Evolutionary conservation across 1,139 yeast species (phyloP), one percentile per base, ranked within the genome.

Genomic region (Keqinozyma sinolaborantium): DNA sequence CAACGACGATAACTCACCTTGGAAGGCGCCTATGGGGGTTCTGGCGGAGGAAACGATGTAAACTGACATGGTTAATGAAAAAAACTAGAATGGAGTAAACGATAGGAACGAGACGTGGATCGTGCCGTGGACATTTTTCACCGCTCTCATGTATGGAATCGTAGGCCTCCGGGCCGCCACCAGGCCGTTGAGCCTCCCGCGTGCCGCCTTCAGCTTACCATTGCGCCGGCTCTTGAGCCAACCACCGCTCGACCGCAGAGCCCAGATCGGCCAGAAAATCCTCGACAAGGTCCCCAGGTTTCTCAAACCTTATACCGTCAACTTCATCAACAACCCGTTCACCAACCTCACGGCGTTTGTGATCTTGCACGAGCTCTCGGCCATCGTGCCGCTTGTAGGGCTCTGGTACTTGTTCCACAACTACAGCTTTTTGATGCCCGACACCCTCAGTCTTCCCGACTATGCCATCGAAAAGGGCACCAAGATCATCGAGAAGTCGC

Each of bases 11-110:
- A 92, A 73, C 4, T 78, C 57, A 34, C 98, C 97, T 59, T 85
- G 92, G 69, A 92, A 84, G 14, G 95, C 80, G 28, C 97, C 97
- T 48, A 90, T 77, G 49, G 98, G 98, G 15, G 98, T 92, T 73
- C 98, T 84, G 31, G 96, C 79, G 29, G 87, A 73, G 23, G 96
- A 67, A 37, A 88, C 97, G 56, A 92, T 87, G 63, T 88, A 92
- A 25, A 88, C 98, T 45, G 79, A 43, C 50, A 47, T 45, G 20
- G 14, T 25, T 3, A 16, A 28, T 7, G 23, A 28, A 10, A 7
- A 16, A 9, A 19, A 12, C 7, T 23, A 13, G 14, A 21, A 7
- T 12, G 11, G 4, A 15, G 10, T 15, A 12, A 25, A 29, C 28
- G 28, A 29, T 14, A 18, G 28, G 28, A 24, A 29, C 28, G 31